These are phyloP conservation scores for Arabidopsis arenosa DNA, from an alignment of 345 rosid genomes.

Conservation along the genomic window DNA sequence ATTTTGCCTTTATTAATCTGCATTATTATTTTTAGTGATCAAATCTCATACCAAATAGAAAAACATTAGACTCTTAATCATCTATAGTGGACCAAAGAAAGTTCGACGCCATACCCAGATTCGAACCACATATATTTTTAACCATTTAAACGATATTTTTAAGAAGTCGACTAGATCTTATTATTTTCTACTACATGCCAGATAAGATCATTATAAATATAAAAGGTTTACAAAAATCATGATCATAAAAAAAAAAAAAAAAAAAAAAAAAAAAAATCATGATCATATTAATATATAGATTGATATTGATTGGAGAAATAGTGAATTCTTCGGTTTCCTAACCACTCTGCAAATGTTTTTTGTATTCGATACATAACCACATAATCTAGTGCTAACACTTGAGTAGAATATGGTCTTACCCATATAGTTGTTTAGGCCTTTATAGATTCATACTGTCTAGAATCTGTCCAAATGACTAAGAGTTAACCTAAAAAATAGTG, in stretches of 20 bases:
- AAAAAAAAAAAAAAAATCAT: too few species aligned
- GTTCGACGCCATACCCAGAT: not conserved
- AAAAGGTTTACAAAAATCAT: not conserved
- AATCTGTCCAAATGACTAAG: not conserved
- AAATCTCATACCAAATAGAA: not conserved
- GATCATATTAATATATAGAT: not conserved
- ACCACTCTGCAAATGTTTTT: too few species aligned
- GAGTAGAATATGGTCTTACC: not conserved
- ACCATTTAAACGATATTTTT: not conserved
- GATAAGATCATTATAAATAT: not conserved
- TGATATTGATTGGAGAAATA: not conserved
- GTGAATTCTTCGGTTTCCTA: not conserved
- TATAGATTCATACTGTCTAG: not conserved
- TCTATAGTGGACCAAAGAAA: not conserved
- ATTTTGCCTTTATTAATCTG: too few species aligned
- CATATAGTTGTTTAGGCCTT: not conserved
- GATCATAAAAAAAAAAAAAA: too few species aligned
- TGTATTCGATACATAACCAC: not conserved
- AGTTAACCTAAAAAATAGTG: not conserved
- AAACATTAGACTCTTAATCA: not conserved
- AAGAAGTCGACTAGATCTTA: not conserved
- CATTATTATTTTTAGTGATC: not conserved
- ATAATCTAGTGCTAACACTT: too few species aligned
- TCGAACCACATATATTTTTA: not conserved
- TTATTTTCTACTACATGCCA: not conserved